Conservation (phyloP, 805 yeast genomes). For the Candida verbasci region DNA sequence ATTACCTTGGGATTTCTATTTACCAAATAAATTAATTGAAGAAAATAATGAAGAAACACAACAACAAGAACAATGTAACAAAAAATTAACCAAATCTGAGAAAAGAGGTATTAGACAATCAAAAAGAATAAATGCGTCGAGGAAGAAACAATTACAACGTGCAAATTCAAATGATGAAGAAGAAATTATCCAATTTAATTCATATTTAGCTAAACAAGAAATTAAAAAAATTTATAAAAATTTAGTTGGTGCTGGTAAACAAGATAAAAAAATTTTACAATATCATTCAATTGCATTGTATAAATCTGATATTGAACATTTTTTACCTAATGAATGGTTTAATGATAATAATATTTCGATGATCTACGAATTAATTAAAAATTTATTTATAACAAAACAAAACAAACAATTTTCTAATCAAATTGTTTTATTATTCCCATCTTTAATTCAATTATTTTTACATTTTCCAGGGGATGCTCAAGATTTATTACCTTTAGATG, state of each 20-base stretch:
- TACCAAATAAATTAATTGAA: slow-evolving; percentile 8
- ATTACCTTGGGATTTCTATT: slow-evolving; percentile 27
- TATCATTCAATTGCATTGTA: slow-evolving; percentile 56
- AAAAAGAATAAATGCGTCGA: slow-evolving; percentile 19
- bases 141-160: slow-evolving; percentile 13
- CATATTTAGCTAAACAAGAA: slow-evolving; percentile 12
- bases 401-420: slow-evolving; percentile 15
- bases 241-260: slow-evolving; percentile 3
- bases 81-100: slow-evolving; percentile 16
- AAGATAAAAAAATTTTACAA: slow-evolving; percentile 35
- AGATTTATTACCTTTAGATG: slow-evolving; percentile 26
- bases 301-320: slow-evolving; percentile 52
- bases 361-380: slow-evolving; percentile 46
- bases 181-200: slow-evolving; percentile 7
- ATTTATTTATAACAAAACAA: slow-evolving; percentile 16
- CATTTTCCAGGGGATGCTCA: slow-evolving; percentile 33
- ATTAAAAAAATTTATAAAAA: slow-evolving; percentile 15
- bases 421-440: slow-evolving; percentile 45
- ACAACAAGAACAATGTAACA: not conserved
- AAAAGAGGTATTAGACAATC: slow-evolving; percentile 17
- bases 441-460: slow-evolving; percentile 58
- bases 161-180: slow-evolving; percentile 3
- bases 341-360: slow-evolving; percentile 67
- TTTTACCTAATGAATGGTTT: slow-evolving; percentile 67
- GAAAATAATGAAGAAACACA: not conserved